Evolutionary conservation across 2,329 filamentous ascomycete species (phyloP), one percentile per base, ranked within the genome.

Genomic region (Septoria petroselini): DNA sequence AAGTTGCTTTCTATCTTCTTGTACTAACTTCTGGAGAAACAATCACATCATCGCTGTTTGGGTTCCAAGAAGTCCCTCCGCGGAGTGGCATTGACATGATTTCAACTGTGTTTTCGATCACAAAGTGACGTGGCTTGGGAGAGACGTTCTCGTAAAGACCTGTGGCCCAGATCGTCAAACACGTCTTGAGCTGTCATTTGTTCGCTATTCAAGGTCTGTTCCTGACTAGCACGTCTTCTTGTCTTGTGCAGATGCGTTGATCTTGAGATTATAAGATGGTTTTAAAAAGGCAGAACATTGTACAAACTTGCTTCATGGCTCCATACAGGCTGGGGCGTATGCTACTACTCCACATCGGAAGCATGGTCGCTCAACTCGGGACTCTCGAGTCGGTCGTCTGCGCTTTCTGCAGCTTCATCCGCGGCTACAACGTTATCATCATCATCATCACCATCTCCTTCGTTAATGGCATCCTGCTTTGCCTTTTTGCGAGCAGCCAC

Each of bases 381-480:
- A n/a, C 43, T 40, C 6, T 47, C 43, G 15, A 38, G 35, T 17
- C 27, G 23, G 29, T 29, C 35, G 8, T 25, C 25, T 5, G 34
- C 23, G 12, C 54, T 59, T 29, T 61, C 65, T 9, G 93, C 63
- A 75, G 93, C 49, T 74, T 93, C 18, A 77, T 91, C 31, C 91
- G 86, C n/a, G n/a, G n/a, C n/a, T n/a, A n/a, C n/a, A n/a, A n/a
- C n/a, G n/a, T n/a, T n/a, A n/a, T n/a, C 2, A 87, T 88, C 3
- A 93, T 93, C 73, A 83, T 86, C 4, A 82, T 81, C 21, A 79
- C 82, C 65, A 76, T 94, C 48, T 86, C 93, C 70, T 91, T 93
- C 54, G 76, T 83, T 5, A 77, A 84, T n/a, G 83, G 84, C 50
- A 91, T 87, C 3, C 89, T 91, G 66, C 84, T 86, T 4, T 76